A percentile compares a stretch with the other conserved stretches of the same genome.
Evolutionary conservation across 2,329 filamentous ascomycete species (phyloP).

Genomic region (Xylariales sp.): DNA sequence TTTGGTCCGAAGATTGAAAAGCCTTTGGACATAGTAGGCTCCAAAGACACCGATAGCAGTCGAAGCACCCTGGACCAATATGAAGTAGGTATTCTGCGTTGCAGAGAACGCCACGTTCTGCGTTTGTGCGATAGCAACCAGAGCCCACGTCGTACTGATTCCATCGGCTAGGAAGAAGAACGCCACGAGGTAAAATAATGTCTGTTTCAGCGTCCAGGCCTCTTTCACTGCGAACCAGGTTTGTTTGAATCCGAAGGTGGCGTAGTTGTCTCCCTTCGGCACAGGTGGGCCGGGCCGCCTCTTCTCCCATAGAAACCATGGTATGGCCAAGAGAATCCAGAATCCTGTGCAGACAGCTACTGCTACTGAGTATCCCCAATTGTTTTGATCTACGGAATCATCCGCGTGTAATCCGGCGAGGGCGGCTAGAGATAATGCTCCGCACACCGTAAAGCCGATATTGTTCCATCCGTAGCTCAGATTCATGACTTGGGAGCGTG

Average conservation of each 20-base stretch:
- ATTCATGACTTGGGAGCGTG: slow-evolving; percentile 3
- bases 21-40: neutral
- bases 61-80: slow-evolving; percentile 3
- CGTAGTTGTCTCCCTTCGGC: neutral
- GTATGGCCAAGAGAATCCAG: slow-evolving; percentile 1
- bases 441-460: neutral
- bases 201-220: neutral
- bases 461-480: slow-evolving; percentile 1
- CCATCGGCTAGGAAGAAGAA: slow-evolving; percentile 5
- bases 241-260: neutral
- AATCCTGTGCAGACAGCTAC: slow-evolving; percentile 2
- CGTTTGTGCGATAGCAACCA: slow-evolving; percentile 1
- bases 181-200: neutral
- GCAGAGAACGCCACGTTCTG: slow-evolving; percentile 3
- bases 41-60: neutral
- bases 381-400: slow-evolving; percentile 4
- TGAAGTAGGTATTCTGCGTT: slow-evolving; percentile 2
- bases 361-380: neutral
- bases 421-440: neutral
- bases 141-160: neutral
- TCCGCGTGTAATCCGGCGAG: slow-evolving; percentile 1
- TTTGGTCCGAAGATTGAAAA: neutral
- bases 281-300: neutral
- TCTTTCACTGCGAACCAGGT: neutral
- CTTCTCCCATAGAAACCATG: slow-evolving; percentile 7